phyloP scores from a whole-genome alignment of 176 grass and related monocot species.

The Triticum monococcum region DNA sequence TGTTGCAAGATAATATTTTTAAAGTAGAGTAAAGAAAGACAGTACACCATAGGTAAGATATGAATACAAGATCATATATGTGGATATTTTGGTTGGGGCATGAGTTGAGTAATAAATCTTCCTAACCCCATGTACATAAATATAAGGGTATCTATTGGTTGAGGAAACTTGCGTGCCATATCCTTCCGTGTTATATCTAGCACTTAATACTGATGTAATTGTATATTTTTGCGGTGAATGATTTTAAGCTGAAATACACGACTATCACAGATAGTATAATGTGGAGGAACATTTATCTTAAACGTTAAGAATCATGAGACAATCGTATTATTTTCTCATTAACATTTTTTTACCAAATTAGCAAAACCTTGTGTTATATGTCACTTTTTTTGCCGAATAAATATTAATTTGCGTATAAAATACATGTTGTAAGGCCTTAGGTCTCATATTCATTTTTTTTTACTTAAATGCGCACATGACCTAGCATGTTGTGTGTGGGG shows the following conservation, averaged over 20 bases:
- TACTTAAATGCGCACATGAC: neutral
- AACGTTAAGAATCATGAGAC: neutral
- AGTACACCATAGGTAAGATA: neutral
- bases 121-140: neutral
- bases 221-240: neutral
- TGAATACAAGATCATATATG: neutral
- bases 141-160: neutral
- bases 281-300: too few relatives aligned
- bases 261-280: too few relatives aligned
- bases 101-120: neutral
- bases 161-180: too few relatives aligned
- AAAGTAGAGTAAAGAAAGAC: neutral
- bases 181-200: neutral
- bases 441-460: too few relatives aligned
- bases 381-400: neutral
- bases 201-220: neutral
- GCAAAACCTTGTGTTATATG: neutral
- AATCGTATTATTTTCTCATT: neutral
- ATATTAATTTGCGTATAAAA: too few relatives aligned
- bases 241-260: neutral
- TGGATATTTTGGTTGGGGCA: neutral
- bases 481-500: fast-evolving
- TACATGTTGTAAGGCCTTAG: neutral
- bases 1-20: too few relatives aligned
- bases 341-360: neutral